Evolutionary conservation across 1,139 yeast genomes (phyloP), one percentile per base, ranked within the genome.

Genomic region (Ogataea hybrid): DNA sequence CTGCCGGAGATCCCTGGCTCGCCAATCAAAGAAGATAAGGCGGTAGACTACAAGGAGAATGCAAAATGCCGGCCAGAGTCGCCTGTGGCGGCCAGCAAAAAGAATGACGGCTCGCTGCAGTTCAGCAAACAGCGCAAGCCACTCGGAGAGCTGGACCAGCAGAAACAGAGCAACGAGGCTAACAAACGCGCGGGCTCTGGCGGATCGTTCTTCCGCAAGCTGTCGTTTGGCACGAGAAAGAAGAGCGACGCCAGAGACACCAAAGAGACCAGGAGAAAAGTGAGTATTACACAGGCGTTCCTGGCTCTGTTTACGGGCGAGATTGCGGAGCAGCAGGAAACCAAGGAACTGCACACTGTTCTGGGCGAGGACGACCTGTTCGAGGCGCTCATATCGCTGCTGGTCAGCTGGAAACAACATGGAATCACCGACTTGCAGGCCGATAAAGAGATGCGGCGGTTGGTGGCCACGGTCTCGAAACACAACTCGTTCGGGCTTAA

Each of bases 381-480:
- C 40, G 75, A 79, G 30, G 88, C 88, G 4, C 66, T 84, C 53
- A 74, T 69, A 60, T 79, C 85, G 29, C 71, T 83, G 46, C 67
- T 84, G 53, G 69, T 64, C 39, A 79, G 84, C 10, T 84, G 92
- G 92, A 73, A 79, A 12, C 78, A 76, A 50, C 83, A 83, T 56
- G 90, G 92, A 7, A 65, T 84, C 57, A 78, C 75, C 52, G 73
- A 77, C 46, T 70, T 84, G 48, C 67, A 66, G 37, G 65, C 75
- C 41, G 75, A 73, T 52, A 67, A 69, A 30, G 62, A 68, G 12
- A 64, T 69, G 7, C 64, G 66, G 52, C 68, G 68, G 28, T 70
- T 84, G 29, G 73, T 74, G 17, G 90, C 88, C 36, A 71, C 77
- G 16, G 73, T 84, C 34, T 70, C 86, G 2, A 79, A 75, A 50